phyloP scores from a whole-genome alignment of 2,329 filamentous ascomycete genomes.

The Cephalotrichum gorgonifer region DNA sequence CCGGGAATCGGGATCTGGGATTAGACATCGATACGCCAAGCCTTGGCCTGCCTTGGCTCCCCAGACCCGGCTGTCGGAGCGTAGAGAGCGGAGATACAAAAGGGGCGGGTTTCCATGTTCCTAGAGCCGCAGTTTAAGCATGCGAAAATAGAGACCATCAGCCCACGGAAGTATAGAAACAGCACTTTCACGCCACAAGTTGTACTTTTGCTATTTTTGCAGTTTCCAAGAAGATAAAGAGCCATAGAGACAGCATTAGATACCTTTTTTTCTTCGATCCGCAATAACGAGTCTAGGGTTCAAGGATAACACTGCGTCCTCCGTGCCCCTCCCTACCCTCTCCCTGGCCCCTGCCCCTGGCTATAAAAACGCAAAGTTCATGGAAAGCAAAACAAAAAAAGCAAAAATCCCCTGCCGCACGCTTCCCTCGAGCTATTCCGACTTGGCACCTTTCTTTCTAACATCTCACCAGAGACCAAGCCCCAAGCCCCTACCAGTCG shows the following conservation, averaged over 20 bases:
- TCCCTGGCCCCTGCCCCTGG: neutral
- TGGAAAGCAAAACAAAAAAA: neutral
- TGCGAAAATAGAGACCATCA: too few relatives aligned
- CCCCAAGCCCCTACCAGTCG: constrained; percentile 46
- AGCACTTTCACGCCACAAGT: too few relatives aligned
- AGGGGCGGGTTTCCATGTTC: too few relatives aligned
- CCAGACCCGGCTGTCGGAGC: too few relatives aligned
- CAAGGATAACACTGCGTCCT: neutral
- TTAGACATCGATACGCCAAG: too few relatives aligned
- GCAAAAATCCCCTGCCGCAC: neutral
- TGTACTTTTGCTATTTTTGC: neutral
- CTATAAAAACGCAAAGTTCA: neutral
- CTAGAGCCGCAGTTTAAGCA: too few relatives aligned
- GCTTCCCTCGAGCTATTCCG: neutral
- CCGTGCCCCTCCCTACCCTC: neutral
- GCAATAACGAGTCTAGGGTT: neutral
- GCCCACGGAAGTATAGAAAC: too few relatives aligned
- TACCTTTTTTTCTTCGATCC: too few relatives aligned
- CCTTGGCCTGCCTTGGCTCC: too few relatives aligned
- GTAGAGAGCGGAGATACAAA: too few relatives aligned
- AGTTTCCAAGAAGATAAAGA: too few relatives aligned
- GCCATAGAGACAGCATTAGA: neutral
- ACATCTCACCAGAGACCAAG: neutral
- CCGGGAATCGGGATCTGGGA: too few relatives aligned
- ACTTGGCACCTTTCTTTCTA: neutral